A percentile compares a stretch with the other conserved stretches of the same genome.
phyloP scores from a whole-genome alignment of 352 stramenopile genomes.

The Saprolegnia diclina region DNA sequence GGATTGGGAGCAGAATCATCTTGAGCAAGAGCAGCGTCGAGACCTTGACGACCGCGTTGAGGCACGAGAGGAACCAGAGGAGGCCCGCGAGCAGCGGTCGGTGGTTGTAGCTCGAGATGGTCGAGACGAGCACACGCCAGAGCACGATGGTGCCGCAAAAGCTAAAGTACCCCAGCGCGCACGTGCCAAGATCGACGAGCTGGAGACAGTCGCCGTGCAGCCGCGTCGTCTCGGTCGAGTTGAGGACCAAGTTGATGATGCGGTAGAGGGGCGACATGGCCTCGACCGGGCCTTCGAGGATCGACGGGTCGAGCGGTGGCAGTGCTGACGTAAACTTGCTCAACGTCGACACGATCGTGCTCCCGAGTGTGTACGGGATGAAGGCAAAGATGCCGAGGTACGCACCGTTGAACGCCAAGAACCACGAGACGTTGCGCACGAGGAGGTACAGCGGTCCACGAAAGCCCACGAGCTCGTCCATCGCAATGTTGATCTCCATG shows the following conservation, averaged over 20 bases:
- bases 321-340: conserved; percentile 53
- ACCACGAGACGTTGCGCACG: conserved; percentile 95
- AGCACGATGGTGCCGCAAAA: conserved; percentile 82
- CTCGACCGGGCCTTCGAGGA: conserved; percentile 23
- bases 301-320: conserved; percentile 28
- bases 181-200: conserved; percentile 80
- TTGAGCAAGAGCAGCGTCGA: conserved; percentile 94
- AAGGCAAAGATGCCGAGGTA: conserved; percentile 96
- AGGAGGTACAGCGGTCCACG: conserved; percentile 91
- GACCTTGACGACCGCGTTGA: conserved; percentile 91
- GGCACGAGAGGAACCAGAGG: conserved; percentile 68
- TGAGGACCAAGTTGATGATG: conserved; percentile 46
- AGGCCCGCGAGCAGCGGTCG: conserved; percentile 73
- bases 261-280: conserved; percentile 37
- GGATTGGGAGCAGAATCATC: conserved; percentile 95
- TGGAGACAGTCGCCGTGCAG: conserved; percentile 72
- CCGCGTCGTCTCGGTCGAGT: conserved; percentile 53
- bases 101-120: conserved; percentile 77
- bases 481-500: conserved; percentile 93
- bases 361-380: conserved; percentile 92
- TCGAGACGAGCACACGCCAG: conserved; percentile 81
- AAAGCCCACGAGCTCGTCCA: conserved; percentile 96
- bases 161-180: conserved; percentile 64
- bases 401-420: conserved; percentile 95
- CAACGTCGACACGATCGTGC: conserved; percentile 76